Base-by-base conservation (phyloP, 1,284 basidiomycete species). In the Cryptococcus sp. region DNA sequence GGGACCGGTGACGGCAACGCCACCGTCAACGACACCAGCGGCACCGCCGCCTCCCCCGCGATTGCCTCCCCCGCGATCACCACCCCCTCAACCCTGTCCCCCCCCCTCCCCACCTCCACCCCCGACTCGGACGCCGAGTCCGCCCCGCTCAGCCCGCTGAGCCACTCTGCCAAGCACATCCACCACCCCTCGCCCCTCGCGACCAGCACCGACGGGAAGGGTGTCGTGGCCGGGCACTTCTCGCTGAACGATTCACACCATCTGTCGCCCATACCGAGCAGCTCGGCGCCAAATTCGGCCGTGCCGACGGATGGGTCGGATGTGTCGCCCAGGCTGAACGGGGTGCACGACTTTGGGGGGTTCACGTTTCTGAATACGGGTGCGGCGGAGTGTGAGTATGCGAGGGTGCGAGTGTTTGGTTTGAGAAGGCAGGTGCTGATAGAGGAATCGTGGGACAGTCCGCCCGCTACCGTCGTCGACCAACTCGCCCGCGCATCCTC, bases 401-500 rank as follows among this genome's bases (percentile, higher is more conserved):
- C 28, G 9, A n/a, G n/a, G n/a, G n/a, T n/a, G n/a, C n/a, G 28
- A 33, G 28, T 33, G 28, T 33, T 33, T 33, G 28, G 28, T 5
- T 33, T 33, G 28, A 33, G 28, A 33, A 33, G 28, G 28, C 28
- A 33, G 28, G 28, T 33, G 28, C 28, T 33, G 28, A 33, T 33
- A 4, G 9, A 9, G 9, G 28, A 5, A 33, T 33, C 5, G 28
- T 33, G 9, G n/a, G 4, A 33, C 28, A 33, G 72, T 77, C 67
- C 72, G 71, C 13, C 73, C 75, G 8, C 55, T 77, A 3, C 61
- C 63, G 11, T 66, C 72, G 4, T 61, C 59, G 13, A 55, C 57
- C 33, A 57, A 57, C 39, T 65, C 69, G 6, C 66, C 67, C 6
- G 55, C 52, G 9, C 46, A 53, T 5, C 57, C 61, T 12, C 62